Conservation (phyloP, 768 basidiomycete species). For the Calocera cornea region DNA sequence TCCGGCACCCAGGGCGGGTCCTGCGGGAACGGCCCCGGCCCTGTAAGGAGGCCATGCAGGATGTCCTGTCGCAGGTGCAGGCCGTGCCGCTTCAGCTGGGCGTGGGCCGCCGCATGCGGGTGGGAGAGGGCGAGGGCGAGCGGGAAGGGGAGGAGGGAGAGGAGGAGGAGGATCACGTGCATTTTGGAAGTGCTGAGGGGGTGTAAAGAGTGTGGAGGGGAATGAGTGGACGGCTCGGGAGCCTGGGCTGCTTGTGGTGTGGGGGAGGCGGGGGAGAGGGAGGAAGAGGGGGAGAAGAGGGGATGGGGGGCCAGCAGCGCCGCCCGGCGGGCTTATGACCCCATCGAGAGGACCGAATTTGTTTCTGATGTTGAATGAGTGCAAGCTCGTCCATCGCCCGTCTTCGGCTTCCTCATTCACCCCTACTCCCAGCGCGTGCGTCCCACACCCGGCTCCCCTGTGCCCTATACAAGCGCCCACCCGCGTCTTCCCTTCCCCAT, state of each 20-base stretch:
- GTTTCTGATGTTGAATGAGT: too few relatives aligned
- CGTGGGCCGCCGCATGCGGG: background rate
- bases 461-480: too few relatives aligned
- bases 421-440: too few relatives aligned
- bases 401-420: too few relatives aligned
- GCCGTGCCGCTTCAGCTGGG: background rate
- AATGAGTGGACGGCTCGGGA: conserved; percentile 11
- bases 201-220: conserved; percentile 7
- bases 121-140: background rate
- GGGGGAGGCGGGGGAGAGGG: rapidly evolving
- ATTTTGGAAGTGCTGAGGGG: too few relatives aligned
- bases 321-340: too few relatives aligned
- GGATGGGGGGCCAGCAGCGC: too few relatives aligned
- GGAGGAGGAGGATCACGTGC: background rate
- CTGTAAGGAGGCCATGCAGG: background rate
- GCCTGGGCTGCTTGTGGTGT: too few relatives aligned
- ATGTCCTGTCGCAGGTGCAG: background rate
- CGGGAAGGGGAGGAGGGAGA: background rate
- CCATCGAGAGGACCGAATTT: too few relatives aligned
- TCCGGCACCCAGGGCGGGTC: background rate
- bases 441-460: too few relatives aligned
- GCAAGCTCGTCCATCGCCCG: too few relatives aligned
- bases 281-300: background rate
- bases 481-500: too few relatives aligned
- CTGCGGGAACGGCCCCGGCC: background rate